phyloP scores from a whole-genome alignment of 2,329 filamentous ascomycete genomes.

The Apiospora kogelbergensis region DNA sequence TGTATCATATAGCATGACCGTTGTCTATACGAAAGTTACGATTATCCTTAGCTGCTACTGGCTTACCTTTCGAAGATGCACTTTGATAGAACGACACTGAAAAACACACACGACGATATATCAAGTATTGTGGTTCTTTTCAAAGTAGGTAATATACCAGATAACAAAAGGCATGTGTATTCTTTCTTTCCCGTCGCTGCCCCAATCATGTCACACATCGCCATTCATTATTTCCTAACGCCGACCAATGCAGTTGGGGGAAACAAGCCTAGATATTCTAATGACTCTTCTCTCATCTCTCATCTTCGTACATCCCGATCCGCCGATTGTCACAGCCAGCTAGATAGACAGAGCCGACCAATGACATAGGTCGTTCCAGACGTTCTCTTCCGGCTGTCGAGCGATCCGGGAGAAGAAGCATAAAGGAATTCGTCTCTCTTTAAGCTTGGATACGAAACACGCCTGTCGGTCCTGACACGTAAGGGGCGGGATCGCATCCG shows the following conservation, averaged over 20 bases:
- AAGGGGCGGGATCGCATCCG: neutral
- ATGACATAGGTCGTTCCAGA: too few species aligned
- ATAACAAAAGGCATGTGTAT: neutral
- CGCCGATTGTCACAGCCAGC: too few species aligned
- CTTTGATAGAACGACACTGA: neutral
- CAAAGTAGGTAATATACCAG: neutral
- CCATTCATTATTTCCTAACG: conserved; percentile 1
- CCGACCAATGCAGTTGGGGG: neutral
- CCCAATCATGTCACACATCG: neutral
- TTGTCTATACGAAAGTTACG: neutral
- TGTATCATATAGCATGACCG: neutral
- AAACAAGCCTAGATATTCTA: neutral
- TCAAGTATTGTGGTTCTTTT: neutral
- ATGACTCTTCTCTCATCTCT: neutral
- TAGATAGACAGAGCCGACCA: too few species aligned
- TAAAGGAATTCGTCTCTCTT: neutral
- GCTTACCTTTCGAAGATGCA: too few species aligned
- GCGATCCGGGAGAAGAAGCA: neutral
- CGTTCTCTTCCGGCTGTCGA: neutral
- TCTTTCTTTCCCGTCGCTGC: neutral
- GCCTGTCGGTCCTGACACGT: neutral
- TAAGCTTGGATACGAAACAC: conserved; percentile 1
- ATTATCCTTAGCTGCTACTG: neutral
- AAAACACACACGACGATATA: neutral
- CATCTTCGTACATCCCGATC: neutral